Base-by-base conservation (phyloP, 2,329 filamentous ascomycete genomes). In the Aspergillus terreus region DNA sequence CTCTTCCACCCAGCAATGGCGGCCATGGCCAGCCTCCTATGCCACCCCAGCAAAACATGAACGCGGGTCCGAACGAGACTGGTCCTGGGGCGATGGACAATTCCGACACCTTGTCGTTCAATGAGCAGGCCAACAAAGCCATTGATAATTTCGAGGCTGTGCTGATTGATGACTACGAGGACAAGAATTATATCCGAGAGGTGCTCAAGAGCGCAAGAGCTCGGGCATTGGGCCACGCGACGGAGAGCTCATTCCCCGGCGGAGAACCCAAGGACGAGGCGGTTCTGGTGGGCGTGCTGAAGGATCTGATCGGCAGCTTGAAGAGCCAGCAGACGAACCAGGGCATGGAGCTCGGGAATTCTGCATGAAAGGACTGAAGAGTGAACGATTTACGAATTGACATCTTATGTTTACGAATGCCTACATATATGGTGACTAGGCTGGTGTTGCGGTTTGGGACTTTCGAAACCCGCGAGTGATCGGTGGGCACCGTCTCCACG, bases 141-240 rank as follows among this genome's bases (percentile, higher is more conserved):
- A 74, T 74, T 49, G 72, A 74, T 50, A 70, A 74, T 55, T 74
- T 74, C 46, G 72, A 74, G 52, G 68, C 70, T 15, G 71, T 74
- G 11, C 65, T 74, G 12, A 71, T 73, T 65, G 71, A 74, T 53
- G 72, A 74, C 52, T 74, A 73, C 48, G 71, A 74, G 50, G 72
- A 74, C 53, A 72, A 73, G 60, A 71, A 74, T 49, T 74, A 74
- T 54, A 74, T 74, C 56, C 69, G 70, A 23, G 70, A 73, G 57
- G 71, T 74, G 32, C 66, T 74, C 10, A 68, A 69, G 52, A 74
- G 72, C 53, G 71, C 72, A 19, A 70, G 72, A 7, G 70, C 71
- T 44, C 69, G 71, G 14, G 71, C 68, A 14, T 50, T 74, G 5
- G 71, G 70, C 25, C 62, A 67, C 48, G 69, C 70, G 5, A 66